phyloP scores from a whole-genome alignment of 164 flowering plant species.

The Vitis labrusca region DNA sequence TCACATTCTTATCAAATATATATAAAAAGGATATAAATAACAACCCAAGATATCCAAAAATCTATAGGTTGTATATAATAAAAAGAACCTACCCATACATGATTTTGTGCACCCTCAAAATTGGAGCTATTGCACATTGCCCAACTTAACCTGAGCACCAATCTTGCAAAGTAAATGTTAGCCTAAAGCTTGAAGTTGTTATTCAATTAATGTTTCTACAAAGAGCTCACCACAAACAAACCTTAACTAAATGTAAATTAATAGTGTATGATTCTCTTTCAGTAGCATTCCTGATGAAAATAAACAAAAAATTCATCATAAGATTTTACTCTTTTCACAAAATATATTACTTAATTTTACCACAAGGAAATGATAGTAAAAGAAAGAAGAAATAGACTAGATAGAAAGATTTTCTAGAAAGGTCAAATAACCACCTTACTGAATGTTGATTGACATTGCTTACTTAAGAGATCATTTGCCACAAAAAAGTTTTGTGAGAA shows the following conservation, averaged over 20 bases:
- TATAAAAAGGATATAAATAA: too few relatives aligned
- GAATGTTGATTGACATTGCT: constrained; percentile 35
- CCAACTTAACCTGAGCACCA: too few relatives aligned
- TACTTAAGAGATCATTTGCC: constrained; percentile 24
- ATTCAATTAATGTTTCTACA: not conserved
- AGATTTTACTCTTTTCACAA: too few relatives aligned
- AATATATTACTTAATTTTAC: too few relatives aligned
- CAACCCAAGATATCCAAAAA: too few relatives aligned
- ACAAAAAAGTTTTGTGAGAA: constrained; percentile 26
- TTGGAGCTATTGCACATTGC: too few relatives aligned
- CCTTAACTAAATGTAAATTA: constrained; percentile 69
- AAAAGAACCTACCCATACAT: too few relatives aligned
- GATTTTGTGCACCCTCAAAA: too few relatives aligned
- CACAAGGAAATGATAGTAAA: not conserved
- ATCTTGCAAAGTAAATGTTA: too few relatives aligned
- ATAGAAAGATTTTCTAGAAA: not conserved
- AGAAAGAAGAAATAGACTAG: not conserved
- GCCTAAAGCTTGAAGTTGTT: not conserved
- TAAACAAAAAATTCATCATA: not conserved
- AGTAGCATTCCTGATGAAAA: constrained; percentile 38
- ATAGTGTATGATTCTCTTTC: constrained; percentile 58
- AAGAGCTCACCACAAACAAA: constrained; percentile 16
- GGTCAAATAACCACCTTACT: constrained; percentile 31
- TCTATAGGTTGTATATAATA: too few relatives aligned
- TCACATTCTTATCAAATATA: too few relatives aligned